Conservation (phyloP, 768 basidiomycete genomes). For the Agrocybe praecox region DNA sequence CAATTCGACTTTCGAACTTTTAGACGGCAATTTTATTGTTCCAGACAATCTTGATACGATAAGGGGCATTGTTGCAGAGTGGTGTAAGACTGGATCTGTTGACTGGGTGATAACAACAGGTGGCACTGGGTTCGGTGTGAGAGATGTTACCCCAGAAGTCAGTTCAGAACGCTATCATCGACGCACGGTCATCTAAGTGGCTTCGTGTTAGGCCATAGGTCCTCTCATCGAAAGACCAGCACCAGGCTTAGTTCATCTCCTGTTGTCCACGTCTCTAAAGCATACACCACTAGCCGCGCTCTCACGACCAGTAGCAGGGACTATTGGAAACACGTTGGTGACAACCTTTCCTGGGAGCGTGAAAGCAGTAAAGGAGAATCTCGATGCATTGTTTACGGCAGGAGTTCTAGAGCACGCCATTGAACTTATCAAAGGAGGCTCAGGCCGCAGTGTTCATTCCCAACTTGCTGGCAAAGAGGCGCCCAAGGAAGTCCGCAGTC, state of each 20-base stretch:
- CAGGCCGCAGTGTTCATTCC: slow-evolving; percentile 60
- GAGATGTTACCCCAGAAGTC: slow-evolving; percentile 87
- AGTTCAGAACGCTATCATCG: slow-evolving; percentile 1
- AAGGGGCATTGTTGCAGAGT: slow-evolving; percentile 44
- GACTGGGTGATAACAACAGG: slow-evolving; percentile 85
- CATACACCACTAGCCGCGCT: slow-evolving; percentile 82
- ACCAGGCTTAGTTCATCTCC: slow-evolving; percentile 74
- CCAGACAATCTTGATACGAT: slow-evolving; percentile 67
- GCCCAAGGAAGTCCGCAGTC: not conserved
- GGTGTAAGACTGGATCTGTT: slow-evolving; percentile 45
- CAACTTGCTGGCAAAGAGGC: slow-evolving; percentile 26
- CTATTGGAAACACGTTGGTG: slow-evolving; percentile 63
- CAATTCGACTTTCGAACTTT: slow-evolving; percentile 16
- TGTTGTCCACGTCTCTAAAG: slow-evolving; percentile 67
- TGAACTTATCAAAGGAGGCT: slow-evolving; percentile 70
- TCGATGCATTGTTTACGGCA: slow-evolving; percentile 58
- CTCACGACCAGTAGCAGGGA: slow-evolving; percentile 83
- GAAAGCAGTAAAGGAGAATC: slow-evolving; percentile 82
- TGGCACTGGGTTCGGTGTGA: slow-evolving; percentile 83
- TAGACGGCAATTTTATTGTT: slow-evolving; percentile 48
- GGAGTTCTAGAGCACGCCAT: slow-evolving; percentile 72
- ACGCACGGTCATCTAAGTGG: not conserved
- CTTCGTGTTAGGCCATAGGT: slow-evolving; percentile 48
- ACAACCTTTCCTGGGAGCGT: slow-evolving; percentile 85
- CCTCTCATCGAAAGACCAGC: slow-evolving; percentile 68